Evolutionary conservation across 352 stramenopile genomes (phyloP).

Genomic region (Phytopythium helicoides): DNA sequence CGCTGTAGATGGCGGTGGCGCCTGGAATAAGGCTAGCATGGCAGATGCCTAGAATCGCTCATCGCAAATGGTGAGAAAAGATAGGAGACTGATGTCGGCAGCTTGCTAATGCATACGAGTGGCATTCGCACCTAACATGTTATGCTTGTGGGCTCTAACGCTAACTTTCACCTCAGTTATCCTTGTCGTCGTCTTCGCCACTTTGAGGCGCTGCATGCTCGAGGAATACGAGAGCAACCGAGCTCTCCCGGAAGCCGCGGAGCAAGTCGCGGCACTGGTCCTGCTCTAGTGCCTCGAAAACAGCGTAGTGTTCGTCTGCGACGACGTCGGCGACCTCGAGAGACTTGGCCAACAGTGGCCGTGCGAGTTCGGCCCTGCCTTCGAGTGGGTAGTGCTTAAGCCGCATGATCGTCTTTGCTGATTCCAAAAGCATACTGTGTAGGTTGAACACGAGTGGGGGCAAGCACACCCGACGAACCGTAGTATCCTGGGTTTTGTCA

Average conservation of each 20-base stretch:
- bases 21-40: slow-evolving; percentile 28
- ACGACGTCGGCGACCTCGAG: slow-evolving; percentile 77
- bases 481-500: slow-evolving; percentile 37
- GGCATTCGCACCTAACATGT: too few relatives aligned
- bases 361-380: slow-evolving; percentile 53
- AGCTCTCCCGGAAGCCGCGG: slow-evolving; percentile 63
- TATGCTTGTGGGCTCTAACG: too few relatives aligned
- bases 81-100: too few relatives aligned
- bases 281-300: slow-evolving; percentile 54
- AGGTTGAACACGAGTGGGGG: slow-evolving; percentile 69
- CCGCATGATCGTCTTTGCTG: slow-evolving; percentile 64
- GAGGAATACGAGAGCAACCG: slow-evolving; percentile 56
- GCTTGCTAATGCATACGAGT: too few relatives aligned
- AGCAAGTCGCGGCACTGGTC: slow-evolving; percentile 70
- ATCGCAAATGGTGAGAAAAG: too few relatives aligned
- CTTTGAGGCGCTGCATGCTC: slow-evolving; percentile 18
- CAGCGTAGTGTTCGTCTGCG: slow-evolving; percentile 71
- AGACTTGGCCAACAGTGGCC: slow-evolving; percentile 64
- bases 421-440: slow-evolving; percentile 79
- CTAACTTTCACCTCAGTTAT: slow-evolving; percentile 2
- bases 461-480: slow-evolving; percentile 54
- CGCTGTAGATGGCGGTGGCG: slow-evolving; percentile 45
- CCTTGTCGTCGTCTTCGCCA: neutral
- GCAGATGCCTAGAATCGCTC: slow-evolving; percentile 9
- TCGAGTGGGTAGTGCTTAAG: slow-evolving; percentile 61